A percentile compares a stretch with the other conserved stretches of the same genome.
Evolutionary conservation across 2,329 filamentous ascomycete species (phyloP).

Genomic region (Aspergillus pseudonomiae): DNA sequence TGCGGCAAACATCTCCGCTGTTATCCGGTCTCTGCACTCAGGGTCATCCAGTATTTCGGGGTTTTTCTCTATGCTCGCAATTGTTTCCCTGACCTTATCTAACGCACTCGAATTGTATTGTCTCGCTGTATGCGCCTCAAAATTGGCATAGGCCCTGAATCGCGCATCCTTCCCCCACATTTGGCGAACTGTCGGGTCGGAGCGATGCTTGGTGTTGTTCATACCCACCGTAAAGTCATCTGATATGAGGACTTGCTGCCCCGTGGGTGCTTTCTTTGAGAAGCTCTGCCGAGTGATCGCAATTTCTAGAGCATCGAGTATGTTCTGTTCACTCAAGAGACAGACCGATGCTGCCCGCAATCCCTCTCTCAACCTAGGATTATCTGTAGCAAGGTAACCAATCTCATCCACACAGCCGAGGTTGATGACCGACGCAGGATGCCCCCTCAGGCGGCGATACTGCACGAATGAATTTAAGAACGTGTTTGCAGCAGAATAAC

Average conservation of each 20-base stretch:
- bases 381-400: not conserved
- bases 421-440: slow-evolving; percentile 6
- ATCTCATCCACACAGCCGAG: slow-evolving; percentile 6
- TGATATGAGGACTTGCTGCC: not conserved
- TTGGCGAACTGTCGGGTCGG: not conserved
- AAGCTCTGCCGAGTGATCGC: not conserved
- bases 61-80: not conserved
- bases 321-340: not conserved
- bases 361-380: not conserved
- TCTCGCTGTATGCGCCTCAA: not conserved
- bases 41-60: not conserved
- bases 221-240: not conserved
- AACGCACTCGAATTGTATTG: not conserved
- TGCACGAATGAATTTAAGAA: slow-evolving; percentile 30
- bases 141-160: not conserved
- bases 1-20: not conserved
- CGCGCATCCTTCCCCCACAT: not conserved
- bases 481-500: slow-evolving; percentile 45
- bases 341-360: not conserved
- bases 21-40: not conserved
- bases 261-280: not conserved
- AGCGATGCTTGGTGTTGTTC: not conserved
- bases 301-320: not conserved
- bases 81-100: not conserved
- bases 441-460: not conserved